These are phyloP conservation scores for Eudorina sp. DNA, from an alignment of 139 green algal genomes.

Conservation along the genomic window DNA sequence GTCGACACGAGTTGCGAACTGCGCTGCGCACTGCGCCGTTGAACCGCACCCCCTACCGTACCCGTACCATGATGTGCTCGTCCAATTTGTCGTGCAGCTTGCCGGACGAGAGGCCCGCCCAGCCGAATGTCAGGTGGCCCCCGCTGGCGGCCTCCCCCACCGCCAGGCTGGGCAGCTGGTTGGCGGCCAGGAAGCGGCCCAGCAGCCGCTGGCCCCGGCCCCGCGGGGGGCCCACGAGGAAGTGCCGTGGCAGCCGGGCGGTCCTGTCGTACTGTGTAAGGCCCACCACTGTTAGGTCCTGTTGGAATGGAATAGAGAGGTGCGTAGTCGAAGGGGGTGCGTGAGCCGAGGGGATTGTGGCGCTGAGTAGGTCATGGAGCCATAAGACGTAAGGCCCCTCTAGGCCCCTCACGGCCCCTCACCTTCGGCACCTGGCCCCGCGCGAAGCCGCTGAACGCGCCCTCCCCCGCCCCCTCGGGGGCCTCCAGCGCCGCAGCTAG, in stretches of 20 bases:
- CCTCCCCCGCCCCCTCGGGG: conserved; percentile 67
- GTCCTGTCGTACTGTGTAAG: conserved; percentile 99
- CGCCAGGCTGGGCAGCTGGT: conserved; percentile 84
- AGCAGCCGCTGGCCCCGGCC: conserved; percentile 66
- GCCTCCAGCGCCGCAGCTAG: conserved; percentile 94
- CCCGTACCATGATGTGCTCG: conserved; percentile 83
- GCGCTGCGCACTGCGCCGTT: no score
- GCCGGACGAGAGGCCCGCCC: conserved; percentile 94
- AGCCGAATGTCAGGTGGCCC: conserved; percentile 95
- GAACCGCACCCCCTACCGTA: no score
- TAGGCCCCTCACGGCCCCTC: no score
- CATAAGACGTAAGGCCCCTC: no score
- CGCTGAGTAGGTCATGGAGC: no score
- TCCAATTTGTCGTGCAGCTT: conserved; percentile 92
- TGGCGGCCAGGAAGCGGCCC: conserved; percentile 90
- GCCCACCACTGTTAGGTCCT: conserved; percentile 84
- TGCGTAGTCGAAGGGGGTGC: no score
- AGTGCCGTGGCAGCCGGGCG: conserved; percentile 84
- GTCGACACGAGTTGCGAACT: no score
- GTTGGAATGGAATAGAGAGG: no score
- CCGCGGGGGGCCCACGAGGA: conserved; percentile 93
- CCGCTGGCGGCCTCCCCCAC: conserved; percentile 96
- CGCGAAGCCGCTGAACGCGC: conserved; percentile 77
- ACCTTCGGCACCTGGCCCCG: conserved; percentile 82
- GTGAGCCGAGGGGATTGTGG: no score